Evolutionary conservation across 106 monocot species (phyloP).

Genomic region (Allium cepa): DNA sequence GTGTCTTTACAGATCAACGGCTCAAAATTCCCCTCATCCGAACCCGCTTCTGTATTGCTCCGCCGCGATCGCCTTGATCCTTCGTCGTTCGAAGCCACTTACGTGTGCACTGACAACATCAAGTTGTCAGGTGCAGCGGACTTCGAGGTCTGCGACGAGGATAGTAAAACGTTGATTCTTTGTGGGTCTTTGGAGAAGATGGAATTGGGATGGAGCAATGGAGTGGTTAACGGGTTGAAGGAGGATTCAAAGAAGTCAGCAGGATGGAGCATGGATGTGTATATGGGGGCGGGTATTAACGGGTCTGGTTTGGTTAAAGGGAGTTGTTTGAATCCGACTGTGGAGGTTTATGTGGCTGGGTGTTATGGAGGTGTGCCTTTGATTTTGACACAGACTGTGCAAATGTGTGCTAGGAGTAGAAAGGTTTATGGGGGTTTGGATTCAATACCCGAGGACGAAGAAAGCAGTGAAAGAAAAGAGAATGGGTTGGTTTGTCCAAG

Average conservation of each 20-base stretch:
- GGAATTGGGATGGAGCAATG: conserved; percentile 50
- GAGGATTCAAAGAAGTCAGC: conserved; percentile 25
- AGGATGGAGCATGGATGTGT: conserved; percentile 72
- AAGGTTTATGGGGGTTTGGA: conserved; percentile 35
- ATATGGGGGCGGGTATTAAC: conserved; percentile 32
- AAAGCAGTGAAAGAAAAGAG: conserved; percentile 2
- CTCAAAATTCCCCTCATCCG: conserved; percentile 31
- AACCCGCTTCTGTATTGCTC: conserved; percentile 31
- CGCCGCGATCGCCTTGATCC: conserved; percentile 53
- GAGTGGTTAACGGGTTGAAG: conserved; percentile 21
- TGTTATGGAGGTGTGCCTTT: conserved; percentile 54
- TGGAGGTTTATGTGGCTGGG: conserved; percentile 84
- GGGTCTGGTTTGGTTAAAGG: conserved; percentile 27
- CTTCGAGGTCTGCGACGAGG: conserved; percentile 46
- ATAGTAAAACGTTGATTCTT: conserved; percentile 32
- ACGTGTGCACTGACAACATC: conserved; percentile 55
- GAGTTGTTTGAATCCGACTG: conserved; percentile 32
- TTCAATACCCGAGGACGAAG: conserved; percentile 66
- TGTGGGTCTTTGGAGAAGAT: conserved; percentile 67
- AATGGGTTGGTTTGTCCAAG: not conserved
- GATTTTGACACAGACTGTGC: conserved; percentile 69
- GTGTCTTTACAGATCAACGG: conserved; percentile 66
- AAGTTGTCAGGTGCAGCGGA: conserved; percentile 50
- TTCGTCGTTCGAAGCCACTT: conserved; percentile 42
- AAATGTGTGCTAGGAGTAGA: conserved; percentile 39